Base-by-base conservation (phyloP, 208 protist genomes). In the Naegleria lovaniensis region DNA sequence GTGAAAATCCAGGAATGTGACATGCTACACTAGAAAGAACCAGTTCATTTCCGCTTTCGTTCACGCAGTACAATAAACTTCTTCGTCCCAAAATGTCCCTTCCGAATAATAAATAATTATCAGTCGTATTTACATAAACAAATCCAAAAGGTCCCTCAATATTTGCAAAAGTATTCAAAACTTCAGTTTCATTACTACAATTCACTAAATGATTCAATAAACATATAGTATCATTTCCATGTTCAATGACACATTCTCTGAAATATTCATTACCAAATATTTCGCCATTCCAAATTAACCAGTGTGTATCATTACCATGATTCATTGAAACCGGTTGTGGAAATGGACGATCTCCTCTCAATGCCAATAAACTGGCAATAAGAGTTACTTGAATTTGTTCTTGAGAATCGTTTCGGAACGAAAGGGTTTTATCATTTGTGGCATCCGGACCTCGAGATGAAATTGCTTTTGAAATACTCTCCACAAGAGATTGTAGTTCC, bases 41-140 rank as follows among this genome's bases (percentile, higher is more conserved):
- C 0, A 51, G 6, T n/a, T 40, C 15, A 1, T 51, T 22, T 36
- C 40, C 33, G 11, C 15, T 85, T 36, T 41, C 15, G 4, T 87
- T 41, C 11, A 51, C 3, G 43, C 13, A n/a, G 38, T 87, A 87
- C 29, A 87, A 87, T n/a, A 87, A 51, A 87, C 83, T 87, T 51
- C 83, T 87, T 36, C 83, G 40, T 41, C 83, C 83, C 40, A 87
- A 33, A 29, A 87, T 51, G 43, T 87, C 83, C 29, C 83, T 40
- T 29, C 83, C 83, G 29, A 87, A 87, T 33, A 84, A 84, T 36
- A 84, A 19, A 84, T 84, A 84, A 38, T 84, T 84, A 38, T 84
- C 33, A 16, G 25, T 84, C 29, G 16, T 84, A 87, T 87, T 51
- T 16, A 51, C 15, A 51, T 87, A 87, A 15, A 87, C 41, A 87